phyloP scores from a whole-genome alignment of 2,329 filamentous ascomycete species.

The Pseudogymnoascus sp. region DNA sequence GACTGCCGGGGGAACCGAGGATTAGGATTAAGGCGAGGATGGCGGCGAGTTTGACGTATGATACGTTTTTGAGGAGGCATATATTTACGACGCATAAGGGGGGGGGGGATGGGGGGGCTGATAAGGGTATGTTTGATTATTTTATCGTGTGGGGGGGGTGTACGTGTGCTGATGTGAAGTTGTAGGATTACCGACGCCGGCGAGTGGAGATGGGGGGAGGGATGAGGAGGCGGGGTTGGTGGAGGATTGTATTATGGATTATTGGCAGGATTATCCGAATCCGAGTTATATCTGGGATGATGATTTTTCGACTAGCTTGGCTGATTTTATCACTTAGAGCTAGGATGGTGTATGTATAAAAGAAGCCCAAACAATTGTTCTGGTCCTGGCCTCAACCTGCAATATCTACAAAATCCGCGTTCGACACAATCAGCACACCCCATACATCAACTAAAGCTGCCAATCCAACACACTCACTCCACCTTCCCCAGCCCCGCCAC shows the following conservation, averaged over 20 bases:
- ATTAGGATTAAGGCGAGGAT: not conserved
- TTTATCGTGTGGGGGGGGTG: not conserved
- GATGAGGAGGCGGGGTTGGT: not conserved
- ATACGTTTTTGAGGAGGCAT: not conserved
- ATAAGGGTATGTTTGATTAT: not conserved
- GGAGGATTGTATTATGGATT: not conserved
- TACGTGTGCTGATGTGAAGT: not conserved
- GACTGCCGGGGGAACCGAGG: not conserved
- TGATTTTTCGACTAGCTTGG: not conserved
- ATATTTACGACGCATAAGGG: not conserved
- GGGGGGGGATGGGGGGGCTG: not conserved
- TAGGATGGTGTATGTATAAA: not conserved
- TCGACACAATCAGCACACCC: not conserved
- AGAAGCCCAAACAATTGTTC: not conserved
- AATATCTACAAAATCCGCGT: not conserved
- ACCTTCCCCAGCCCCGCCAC: slow-evolving; percentile 6
- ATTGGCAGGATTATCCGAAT: not conserved
- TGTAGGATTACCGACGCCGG: not conserved
- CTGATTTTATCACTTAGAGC: not conserved
- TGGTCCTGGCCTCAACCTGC: not conserved
- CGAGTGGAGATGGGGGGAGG: not conserved
- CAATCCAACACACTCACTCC: not conserved
- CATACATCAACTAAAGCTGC: not conserved
- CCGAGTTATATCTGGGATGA: not conserved
- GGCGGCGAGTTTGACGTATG: slow-evolving; percentile 8